Percentiles rank a stretch among this genome's conserved stretches.
Conservation (phyloP, 768 basidiomycete genomes). For the Lentinula detonsa region DNA sequence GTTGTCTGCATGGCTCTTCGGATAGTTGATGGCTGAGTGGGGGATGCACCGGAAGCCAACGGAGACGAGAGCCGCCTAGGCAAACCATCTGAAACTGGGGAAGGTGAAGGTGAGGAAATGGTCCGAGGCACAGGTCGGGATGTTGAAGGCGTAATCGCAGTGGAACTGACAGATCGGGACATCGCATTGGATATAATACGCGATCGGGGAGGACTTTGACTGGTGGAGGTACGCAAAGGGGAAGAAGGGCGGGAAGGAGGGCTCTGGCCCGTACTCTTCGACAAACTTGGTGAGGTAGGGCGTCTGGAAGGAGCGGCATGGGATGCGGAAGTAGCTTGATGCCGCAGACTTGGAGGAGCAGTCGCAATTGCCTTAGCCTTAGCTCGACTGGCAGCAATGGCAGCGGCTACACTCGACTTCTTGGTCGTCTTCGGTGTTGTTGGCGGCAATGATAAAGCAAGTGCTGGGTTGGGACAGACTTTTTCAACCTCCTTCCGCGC, state of each 20-base stretch:
- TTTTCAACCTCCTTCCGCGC: slow-evolving; percentile 85
- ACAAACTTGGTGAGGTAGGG: slow-evolving; percentile 34
- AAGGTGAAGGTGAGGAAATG: slow-evolving; percentile 16
- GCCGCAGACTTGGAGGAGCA: slow-evolving; percentile 73
- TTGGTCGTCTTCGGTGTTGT: slow-evolving; percentile 54
- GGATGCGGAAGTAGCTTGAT: slow-evolving; percentile 74
- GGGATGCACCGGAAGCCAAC: slow-evolving; percentile 24
- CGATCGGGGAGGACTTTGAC: slow-evolving; percentile 39
- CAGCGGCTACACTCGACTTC: slow-evolving; percentile 79
- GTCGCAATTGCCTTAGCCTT: slow-evolving; percentile 82
- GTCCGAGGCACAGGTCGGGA: slow-evolving; percentile 38
- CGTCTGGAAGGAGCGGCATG: slow-evolving; percentile 46
- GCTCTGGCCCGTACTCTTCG: slow-evolving; percentile 26
- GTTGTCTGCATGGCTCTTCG: slow-evolving; percentile 32
- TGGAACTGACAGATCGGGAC: slow-evolving; percentile 38
- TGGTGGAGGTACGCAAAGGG: slow-evolving; percentile 40
- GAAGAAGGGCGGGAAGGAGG: slow-evolving; percentile 37
- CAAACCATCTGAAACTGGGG: slow-evolving; percentile 22
- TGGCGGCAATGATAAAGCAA: slow-evolving; percentile 33
- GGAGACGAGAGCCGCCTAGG: slow-evolving; percentile 48
- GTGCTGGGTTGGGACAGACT: slow-evolving; percentile 60
- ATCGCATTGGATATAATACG: slow-evolving; percentile 34
- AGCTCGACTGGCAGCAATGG: slow-evolving; percentile 85
- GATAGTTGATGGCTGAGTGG: slow-evolving; percentile 25
- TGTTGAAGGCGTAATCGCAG: slow-evolving; percentile 26